Base-by-base conservation (phyloP, 2,329 filamentous ascomycete genomes). In the Aspergillus niger region DNA sequence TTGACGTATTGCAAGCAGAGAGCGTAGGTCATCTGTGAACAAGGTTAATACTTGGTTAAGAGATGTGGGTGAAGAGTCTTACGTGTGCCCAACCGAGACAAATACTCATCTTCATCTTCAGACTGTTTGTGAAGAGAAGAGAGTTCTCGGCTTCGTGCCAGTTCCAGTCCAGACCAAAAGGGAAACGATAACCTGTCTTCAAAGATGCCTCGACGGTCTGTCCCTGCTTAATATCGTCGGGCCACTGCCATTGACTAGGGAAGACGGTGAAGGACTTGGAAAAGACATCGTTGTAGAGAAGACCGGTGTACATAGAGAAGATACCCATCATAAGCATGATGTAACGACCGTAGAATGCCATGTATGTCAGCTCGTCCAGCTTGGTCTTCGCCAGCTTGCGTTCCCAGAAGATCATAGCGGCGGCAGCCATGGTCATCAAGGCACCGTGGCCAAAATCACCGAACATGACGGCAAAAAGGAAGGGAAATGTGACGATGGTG, bases 91-190 rank as follows among this genome's bases (percentile, higher is more conserved):
- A 99, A 76, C 96, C 95, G 66, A 99, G 85, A 67, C 99, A 86
- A 74, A 99, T 97, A 82, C 91, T 96, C 80, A 99, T 91, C 84
- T 99, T 99, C 95, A 99, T 99, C 88, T 99, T 99, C 85, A 95
- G 96, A 79, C 91, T 96, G 89, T 99, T 99, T 76, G 87, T 90
- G 81, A 99, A 99, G 53, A 99, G 85, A 20, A 99, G 84, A 63
- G 96, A 90, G 72, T 99, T 99, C 71, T 98, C 94, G 11, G 92
- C 90, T 62, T 90, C 92, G 76, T 99, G 96, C 95, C 95, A 99
- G 72, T 89, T 91, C 88, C 89, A 97, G 74, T 99, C 95, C 62
- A 99, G 80, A 68, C 95, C 95, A 73, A 99, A 97, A 15, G 96
- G 94, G 76, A 97, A 99, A 55, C 92, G 89, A 79, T 97, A 93